Evolutionary conservation across 1,139 yeast genomes (phyloP).

Genomic region (Protomyces macrosporus): DNA sequence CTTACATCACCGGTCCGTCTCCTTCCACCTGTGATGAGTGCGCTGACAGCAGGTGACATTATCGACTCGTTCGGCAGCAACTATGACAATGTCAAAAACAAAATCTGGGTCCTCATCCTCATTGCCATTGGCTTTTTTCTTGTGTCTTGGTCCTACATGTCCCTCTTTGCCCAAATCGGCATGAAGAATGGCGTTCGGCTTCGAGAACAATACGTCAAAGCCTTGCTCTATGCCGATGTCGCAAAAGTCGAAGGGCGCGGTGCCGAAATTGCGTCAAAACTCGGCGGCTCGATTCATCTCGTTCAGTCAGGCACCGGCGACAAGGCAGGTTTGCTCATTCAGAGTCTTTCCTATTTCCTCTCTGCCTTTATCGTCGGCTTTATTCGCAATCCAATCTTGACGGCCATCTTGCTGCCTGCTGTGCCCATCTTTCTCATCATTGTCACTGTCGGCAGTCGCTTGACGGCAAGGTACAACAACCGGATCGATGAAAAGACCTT

Average conservation of each 20-base stretch:
- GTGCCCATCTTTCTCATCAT: slow-evolving; percentile 4
- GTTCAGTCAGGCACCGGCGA: slow-evolving; percentile 2
- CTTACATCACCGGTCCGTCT: neutral
- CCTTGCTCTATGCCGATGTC: slow-evolving; percentile 1
- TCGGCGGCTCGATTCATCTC: slow-evolving; percentile 1
- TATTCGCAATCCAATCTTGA: neutral
- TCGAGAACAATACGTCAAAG: neutral
- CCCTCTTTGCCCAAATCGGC: neutral
- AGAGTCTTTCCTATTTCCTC: neutral
- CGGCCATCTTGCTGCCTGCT: slow-evolving; percentile 2
- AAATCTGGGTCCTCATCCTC: neutral
- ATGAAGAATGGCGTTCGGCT: neutral
- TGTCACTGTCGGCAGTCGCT: neutral
- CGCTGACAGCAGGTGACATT: neutral
- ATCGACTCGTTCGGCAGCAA: slow-evolving; percentile 2
- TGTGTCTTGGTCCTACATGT: neutral
- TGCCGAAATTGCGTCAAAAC: neutral
- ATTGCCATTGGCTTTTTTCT: neutral
- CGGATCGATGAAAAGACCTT: neutral
- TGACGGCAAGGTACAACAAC: neutral
- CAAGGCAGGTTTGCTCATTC: slow-evolving; percentile 4
- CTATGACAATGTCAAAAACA: neutral
- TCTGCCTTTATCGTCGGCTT: slow-evolving; percentile 5
- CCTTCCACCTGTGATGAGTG: neutral
- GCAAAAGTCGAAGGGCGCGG: neutral